Percentiles rank a stretch among this genome's conserved stretches.
Conservation (phyloP, 495 filamentous ascomycete genomes). For the Penicillium arizonense region DNA sequence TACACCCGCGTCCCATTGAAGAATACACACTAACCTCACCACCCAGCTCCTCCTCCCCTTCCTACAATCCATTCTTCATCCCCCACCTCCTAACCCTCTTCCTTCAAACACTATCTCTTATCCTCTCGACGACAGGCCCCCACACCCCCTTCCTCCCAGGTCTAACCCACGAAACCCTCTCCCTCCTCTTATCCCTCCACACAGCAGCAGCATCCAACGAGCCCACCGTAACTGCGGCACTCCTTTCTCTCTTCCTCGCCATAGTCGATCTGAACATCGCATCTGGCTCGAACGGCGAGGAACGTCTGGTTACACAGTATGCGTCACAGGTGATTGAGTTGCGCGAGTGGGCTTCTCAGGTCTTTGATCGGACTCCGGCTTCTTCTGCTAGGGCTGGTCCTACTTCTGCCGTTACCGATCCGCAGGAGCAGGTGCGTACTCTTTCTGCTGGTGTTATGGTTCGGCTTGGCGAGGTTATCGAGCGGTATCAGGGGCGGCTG, state of each 20-base stretch:
- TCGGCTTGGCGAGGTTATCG: slow-evolving; percentile 72
- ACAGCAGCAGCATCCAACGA: slow-evolving; percentile 50
- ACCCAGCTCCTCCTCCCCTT: slow-evolving; percentile 32
- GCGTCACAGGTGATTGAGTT: slow-evolving; percentile 39
- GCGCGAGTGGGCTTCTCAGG: slow-evolving; percentile 49
- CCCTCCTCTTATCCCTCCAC: slow-evolving; percentile 46
- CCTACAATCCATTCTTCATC: slow-evolving; percentile 40
- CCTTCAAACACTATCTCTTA: slow-evolving; percentile 50
- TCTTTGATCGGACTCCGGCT: slow-evolving; percentile 59
- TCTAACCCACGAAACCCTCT: slow-evolving; percentile 45
- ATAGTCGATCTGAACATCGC: slow-evolving; percentile 75
- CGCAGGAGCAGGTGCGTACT: slow-evolving; percentile 39
- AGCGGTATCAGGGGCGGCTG: slow-evolving; percentile 68
- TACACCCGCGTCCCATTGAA: neutral
- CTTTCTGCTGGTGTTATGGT: slow-evolving; percentile 83
- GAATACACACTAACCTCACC: slow-evolving; percentile 1
- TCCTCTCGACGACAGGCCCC: slow-evolving; percentile 49
- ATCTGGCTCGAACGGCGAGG: slow-evolving; percentile 55
- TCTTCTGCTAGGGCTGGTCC: slow-evolving; percentile 1
- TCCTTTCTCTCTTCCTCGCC: slow-evolving; percentile 78
- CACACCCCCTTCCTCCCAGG: slow-evolving; percentile 42
- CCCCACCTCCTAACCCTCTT: slow-evolving; percentile 50
- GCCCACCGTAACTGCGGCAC: slow-evolving; percentile 61
- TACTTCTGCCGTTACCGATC: slow-evolving; percentile 45
- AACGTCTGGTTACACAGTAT: slow-evolving; percentile 61